Percentiles rank a stretch among this genome's conserved stretches.
These are phyloP conservation scores for Obba rivulosa DNA, from an alignment of 768 basidiomycete genomes.

Conservation along the genomic window DNA sequence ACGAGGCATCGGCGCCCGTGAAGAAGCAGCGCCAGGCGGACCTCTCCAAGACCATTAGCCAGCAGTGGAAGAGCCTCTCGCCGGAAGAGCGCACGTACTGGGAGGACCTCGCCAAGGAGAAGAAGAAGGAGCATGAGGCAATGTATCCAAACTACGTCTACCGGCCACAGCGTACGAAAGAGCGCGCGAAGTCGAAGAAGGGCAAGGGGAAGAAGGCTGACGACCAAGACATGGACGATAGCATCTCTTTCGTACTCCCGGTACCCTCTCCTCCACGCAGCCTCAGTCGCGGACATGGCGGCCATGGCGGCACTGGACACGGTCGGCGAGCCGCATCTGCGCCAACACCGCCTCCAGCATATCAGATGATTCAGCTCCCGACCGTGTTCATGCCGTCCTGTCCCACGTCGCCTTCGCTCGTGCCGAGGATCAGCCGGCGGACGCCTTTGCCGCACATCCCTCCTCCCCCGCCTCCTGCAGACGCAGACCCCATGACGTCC, in stretches of 20 bases:
- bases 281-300: conserved; percentile 32
- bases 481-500: conserved; percentile 32
- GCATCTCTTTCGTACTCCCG: conserved; percentile 43
- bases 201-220: conserved; percentile 33
- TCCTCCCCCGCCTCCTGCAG: conserved; percentile 20
- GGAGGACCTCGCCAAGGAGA: conserved; percentile 74
- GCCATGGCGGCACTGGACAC: conserved; percentile 26
- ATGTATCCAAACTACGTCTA: conserved; percentile 77
- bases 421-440: conserved; percentile 56
- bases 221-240: conserved; percentile 45
- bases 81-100: conserved; percentile 65
- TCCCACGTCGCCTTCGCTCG: conserved; percentile 53
- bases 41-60: conserved; percentile 77
- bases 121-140: conserved; percentile 74
- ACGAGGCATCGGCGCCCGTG: conserved; percentile 28
- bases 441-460: conserved; percentile 46
- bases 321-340: conserved; percentile 46
- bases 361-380: conserved; percentile 67
- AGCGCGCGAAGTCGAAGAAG: conserved; percentile 48
- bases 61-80: conserved; percentile 70
- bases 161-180: conserved; percentile 58
- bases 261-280: conserved; percentile 22
- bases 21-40: conserved; percentile 79
- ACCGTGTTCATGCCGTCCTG: conserved; percentile 59
- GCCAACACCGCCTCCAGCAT: conserved; percentile 59